A percentile compares a stretch with the other conserved stretches of the same genome.
Evolutionary conservation across 768 basidiomycete genomes (phyloP).

Genomic region (Leccinum variicolor): DNA sequence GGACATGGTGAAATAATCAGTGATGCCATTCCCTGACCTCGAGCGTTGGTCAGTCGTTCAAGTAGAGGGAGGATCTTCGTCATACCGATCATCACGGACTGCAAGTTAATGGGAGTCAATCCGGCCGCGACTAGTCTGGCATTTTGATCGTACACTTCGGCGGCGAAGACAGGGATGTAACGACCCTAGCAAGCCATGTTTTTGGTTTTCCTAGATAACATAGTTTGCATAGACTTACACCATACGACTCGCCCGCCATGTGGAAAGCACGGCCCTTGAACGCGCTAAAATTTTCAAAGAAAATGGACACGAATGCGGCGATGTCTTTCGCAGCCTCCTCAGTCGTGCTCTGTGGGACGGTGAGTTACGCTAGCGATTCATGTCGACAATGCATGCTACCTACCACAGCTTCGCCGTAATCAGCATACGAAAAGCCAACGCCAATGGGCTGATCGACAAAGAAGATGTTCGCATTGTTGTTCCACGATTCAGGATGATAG

Average conservation of each 20-base stretch:
- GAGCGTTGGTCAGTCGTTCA: background rate
- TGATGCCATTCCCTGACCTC: conserved; percentile 43
- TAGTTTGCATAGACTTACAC: conserved; percentile 26
- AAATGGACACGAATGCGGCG: conserved; percentile 66
- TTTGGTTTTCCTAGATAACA: background rate
- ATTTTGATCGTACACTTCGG: conserved; percentile 49
- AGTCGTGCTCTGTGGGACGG: conserved; percentile 45
- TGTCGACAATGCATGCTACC: conserved; percentile 13
- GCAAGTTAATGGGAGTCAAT: conserved; percentile 47
- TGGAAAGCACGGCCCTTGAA: conserved; percentile 68
- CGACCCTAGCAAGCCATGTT: conserved; percentile 37
- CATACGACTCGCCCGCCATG: conserved; percentile 58
- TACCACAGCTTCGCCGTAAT: conserved; percentile 40
- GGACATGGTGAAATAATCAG: conserved; percentile 37
- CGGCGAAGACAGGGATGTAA: conserved; percentile 50
- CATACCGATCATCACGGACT: conserved; percentile 48
- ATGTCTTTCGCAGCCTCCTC: conserved; percentile 70
- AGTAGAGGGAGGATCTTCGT: background rate
- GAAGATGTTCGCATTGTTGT: conserved; percentile 52
- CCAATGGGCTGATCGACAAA: conserved; percentile 46
- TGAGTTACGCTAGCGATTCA: background rate
- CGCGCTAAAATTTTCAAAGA: conserved; percentile 69
- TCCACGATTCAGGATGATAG: conserved; percentile 64
- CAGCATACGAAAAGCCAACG: conserved; percentile 47
- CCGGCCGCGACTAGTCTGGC: conserved; percentile 39